Conservation (phyloP, 2,329 filamentous ascomycete species). For the Pleurostoma richardsiae region DNA sequence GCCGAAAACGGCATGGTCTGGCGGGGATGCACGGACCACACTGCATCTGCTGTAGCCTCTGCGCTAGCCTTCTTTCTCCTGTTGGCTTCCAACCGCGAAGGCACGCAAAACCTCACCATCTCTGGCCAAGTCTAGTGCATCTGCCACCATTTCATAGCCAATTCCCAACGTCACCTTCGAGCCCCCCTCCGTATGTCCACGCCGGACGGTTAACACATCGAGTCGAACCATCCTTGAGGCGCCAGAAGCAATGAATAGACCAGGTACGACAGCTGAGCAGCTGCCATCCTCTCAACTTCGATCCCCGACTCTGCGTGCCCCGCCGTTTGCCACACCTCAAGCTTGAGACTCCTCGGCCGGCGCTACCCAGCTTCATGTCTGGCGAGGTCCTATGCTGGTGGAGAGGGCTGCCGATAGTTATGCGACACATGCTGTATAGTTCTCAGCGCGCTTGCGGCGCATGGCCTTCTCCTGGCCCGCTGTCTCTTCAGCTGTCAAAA, state of each 20-base stretch:
- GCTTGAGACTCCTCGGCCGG: not conserved
- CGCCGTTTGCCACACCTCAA: constrained; percentile 5
- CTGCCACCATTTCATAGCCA: too few species aligned
- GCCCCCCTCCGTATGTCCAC: too few species aligned
- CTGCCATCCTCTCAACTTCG: constrained; percentile 5
- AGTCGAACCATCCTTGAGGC: not conserved
- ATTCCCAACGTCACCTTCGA: too few species aligned
- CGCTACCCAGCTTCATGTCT: too few species aligned
- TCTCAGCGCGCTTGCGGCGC: too few species aligned
- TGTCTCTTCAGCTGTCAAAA: too few species aligned
- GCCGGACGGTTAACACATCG: too few species aligned
- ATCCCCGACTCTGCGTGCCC: constrained; percentile 4
- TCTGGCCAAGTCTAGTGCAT: too few species aligned
- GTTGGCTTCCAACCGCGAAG: not conserved
- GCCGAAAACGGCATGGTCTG: not conserved
- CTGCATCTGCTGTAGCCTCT: not conserved
- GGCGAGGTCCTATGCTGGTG: too few species aligned
- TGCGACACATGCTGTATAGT: too few species aligned
- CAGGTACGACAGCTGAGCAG: constrained; percentile 9
- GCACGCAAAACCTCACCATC: not conserved
- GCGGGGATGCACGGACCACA: not conserved
- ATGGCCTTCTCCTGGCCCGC: too few species aligned
- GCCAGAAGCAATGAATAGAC: constrained; percentile 11
- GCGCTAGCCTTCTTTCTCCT: not conserved
- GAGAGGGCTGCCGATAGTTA: too few species aligned